A percentile compares a stretch with the other conserved stretches of the same genome.
These are phyloP conservation scores for Dioszegia crocea DNA, from an alignment of 768 basidiomycete species.

Conservation along the genomic window DNA sequence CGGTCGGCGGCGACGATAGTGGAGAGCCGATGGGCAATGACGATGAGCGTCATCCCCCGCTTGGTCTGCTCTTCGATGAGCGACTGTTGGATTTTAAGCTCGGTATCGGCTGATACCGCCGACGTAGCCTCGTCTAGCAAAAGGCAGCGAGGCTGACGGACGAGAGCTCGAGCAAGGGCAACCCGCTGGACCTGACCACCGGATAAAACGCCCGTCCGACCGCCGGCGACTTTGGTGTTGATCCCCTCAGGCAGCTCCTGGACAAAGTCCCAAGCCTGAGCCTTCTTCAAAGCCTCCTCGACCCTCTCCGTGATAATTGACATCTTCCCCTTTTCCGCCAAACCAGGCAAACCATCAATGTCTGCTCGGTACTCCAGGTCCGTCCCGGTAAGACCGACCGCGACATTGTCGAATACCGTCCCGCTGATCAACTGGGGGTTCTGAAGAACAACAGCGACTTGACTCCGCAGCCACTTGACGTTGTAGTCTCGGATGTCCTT, in stretches of 20 bases:
- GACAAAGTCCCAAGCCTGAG: conserved; percentile 48
- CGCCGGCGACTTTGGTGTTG: conserved; percentile 36
- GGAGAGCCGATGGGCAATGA: conserved; percentile 45
- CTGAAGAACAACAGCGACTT: conserved; percentile 39
- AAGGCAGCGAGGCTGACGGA: conserved; percentile 28
- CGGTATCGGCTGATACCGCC: conserved; percentile 42
- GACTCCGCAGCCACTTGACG: conserved; percentile 33
- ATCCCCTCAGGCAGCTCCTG: conserved; percentile 39
- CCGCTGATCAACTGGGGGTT: conserved; percentile 39
- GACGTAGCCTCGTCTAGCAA: conserved; percentile 42
- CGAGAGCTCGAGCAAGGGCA: conserved; percentile 35
- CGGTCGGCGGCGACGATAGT: conserved; percentile 38
- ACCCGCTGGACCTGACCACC: conserved; percentile 45
- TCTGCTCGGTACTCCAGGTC: conserved; percentile 37
- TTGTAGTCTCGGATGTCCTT: conserved; percentile 33
- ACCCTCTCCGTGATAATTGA: conserved; percentile 17
- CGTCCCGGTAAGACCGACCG: conserved; percentile 45
- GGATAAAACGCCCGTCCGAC: conserved; percentile 40
- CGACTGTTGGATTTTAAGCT: conserved; percentile 38
- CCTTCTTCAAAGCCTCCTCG: conserved; percentile 32
- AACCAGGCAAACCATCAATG: conserved; percentile 6
- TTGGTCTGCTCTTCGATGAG: conserved; percentile 27
- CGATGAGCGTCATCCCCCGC: conserved; percentile 36
- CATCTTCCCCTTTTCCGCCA: conserved; percentile 5
- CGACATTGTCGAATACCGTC: conserved; percentile 48